Conservation (phyloP, 306 rosid genomes). For the Rosa lucieae region DNA sequence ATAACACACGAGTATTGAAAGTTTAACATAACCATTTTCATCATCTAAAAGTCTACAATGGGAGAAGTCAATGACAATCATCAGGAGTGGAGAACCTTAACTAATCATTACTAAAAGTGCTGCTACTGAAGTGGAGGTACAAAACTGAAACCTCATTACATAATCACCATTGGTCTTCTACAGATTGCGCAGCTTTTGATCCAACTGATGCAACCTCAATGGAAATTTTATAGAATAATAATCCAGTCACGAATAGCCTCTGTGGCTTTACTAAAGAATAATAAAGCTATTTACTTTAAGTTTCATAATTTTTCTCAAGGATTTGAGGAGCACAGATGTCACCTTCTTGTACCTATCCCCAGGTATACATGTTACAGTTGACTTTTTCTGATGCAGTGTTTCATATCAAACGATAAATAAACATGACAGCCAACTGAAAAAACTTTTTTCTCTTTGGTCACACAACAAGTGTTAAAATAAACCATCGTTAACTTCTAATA, state of each 20-base stretch:
- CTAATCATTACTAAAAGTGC: not conserved
- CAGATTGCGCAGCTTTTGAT: not conserved
- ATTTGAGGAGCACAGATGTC: not conserved
- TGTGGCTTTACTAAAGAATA: conserved; percentile 6
- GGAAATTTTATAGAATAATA: not conserved
- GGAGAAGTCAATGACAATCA: not conserved
- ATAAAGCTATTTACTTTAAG: not conserved
- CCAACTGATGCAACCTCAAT: not conserved
- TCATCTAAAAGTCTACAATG: not conserved
- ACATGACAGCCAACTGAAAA: not conserved
- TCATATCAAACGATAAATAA: not conserved
- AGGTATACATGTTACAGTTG: not conserved
- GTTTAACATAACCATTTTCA: conserved; percentile 3
- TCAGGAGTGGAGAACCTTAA: not conserved
- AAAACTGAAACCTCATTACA: not conserved
- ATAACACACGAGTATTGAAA: not conserved
- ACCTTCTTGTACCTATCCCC: not conserved
- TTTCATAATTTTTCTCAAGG: not conserved
- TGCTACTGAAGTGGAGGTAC: not conserved
- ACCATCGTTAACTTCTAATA: not conserved
- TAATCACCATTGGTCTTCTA: not conserved
- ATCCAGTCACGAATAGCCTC: not conserved
- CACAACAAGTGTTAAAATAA: not conserved
- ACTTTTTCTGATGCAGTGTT: not conserved
- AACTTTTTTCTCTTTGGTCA: not conserved